Base-by-base conservation (phyloP, 192 early-diverging fungal species). In the Linnemannia elongata region DNA sequence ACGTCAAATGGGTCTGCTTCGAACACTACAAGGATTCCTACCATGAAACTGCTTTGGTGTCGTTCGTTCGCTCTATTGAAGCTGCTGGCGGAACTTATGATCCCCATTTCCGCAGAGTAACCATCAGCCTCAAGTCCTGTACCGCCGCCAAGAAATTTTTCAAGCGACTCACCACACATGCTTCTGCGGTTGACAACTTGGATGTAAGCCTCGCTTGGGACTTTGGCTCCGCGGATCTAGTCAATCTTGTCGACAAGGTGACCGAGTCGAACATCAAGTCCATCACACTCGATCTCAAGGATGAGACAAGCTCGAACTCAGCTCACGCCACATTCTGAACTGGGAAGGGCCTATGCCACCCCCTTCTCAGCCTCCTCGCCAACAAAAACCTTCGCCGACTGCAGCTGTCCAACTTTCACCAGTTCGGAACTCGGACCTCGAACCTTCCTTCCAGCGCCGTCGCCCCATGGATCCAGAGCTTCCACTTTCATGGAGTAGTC, bases 1-100 rank as follows among this genome's bases (percentile, higher is more conserved):
- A 77, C 30, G 63, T 77, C 63, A 77, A 77, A 33, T 77, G 76
- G 76, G 76, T 77, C 18, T 77, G 76, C 27, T 22, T 69, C 30
- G 76, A 78, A 4, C 76, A 78, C 33, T 78, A 69, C 24, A 66
- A 33, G 1, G 3, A 20, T 35, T 36, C 6, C 18, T 78, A 78
- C 38, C 36, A 49, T 7, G 68, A 52, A n/a, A 78, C 35, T 6
- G 44, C 57, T 17, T 20, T 27, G 30, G 24, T 33, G 33, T 39
- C 66, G 30, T 78, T 78, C 35, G 18, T 18, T 6, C 20, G 55
- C 9, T 33, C 2, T 54, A 45, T 78, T 7, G 35, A 71, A 22
- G 10, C 22, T 5, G 36, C 24, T 6, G 54, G 66, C 7, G 57
- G 55, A 22, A 52, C 47, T 0, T 74, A n/a, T 35, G 45, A 49